Evolutionary conservation across 1,139 yeast genomes (phyloP).

Genomic region (Lodderomyces orthopsilosis): DNA sequence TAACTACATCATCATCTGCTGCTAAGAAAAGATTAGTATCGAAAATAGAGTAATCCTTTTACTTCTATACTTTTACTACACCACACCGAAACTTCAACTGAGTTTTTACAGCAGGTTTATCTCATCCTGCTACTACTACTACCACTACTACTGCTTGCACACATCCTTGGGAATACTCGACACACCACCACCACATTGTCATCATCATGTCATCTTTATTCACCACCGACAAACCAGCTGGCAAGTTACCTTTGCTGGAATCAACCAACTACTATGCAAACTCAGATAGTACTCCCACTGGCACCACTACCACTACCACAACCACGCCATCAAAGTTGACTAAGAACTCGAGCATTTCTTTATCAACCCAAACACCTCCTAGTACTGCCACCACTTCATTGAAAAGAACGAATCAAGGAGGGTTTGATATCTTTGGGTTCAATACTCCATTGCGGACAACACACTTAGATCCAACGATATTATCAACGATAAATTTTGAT

Average conservation of each 20-base stretch:
- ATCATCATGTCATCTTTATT: neutral
- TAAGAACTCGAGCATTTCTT: slow-evolving; percentile 13
- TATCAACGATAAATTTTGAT: slow-evolving; percentile 7
- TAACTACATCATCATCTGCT: neutral
- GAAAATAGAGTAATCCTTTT: too few relatives aligned
- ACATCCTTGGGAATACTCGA: too few relatives aligned
- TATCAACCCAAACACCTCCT: slow-evolving; percentile 4
- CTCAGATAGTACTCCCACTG: slow-evolving; percentile 12
- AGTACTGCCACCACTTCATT: neutral
- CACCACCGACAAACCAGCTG: slow-evolving; percentile 1
- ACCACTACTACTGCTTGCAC: neutral
- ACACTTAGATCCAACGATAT: slow-evolving; percentile 13
- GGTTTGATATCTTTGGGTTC: slow-evolving; percentile 2
- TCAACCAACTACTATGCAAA: slow-evolving; percentile 1
- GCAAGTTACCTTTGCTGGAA: slow-evolving; percentile 6
- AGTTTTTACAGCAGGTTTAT: too few relatives aligned
- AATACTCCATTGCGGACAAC: slow-evolving; percentile 12
- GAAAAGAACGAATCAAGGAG: neutral
- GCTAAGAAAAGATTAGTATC: too few relatives aligned
- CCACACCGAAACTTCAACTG: too few relatives aligned
- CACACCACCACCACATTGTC: too few relatives aligned
- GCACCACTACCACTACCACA: slow-evolving; percentile 4
- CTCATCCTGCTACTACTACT: too few relatives aligned
- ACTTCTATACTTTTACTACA: too few relatives aligned
- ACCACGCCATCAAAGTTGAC: slow-evolving; percentile 29